Evolutionary conservation across 202 grass and related monocot genomes (phyloP), one percentile per base, ranked within the genome.

Genomic region (Cymbopogon flexuosus): DNA sequence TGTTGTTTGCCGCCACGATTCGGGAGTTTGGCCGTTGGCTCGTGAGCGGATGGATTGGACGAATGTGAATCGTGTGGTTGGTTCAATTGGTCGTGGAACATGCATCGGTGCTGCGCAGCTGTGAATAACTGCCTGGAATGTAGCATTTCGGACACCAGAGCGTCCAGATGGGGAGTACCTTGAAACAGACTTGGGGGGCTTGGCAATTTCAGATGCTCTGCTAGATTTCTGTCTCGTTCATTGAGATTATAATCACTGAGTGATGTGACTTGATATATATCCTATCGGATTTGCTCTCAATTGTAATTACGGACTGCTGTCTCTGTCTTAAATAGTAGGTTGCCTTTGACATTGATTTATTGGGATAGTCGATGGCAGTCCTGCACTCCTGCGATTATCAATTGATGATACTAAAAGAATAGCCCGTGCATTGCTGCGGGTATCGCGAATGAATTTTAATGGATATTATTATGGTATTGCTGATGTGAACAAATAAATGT

Each of bases 71-170:
- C 33, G 49, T 19, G 24, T 13, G 18, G 34, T 13, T 76, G 41
- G 54, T 57, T 35, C 52, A 63, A 68, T 42, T 70, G 8, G 54
- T n/a, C 14, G 27, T 68, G 34, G 49, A 62, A 15, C 52, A 2
- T 71, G 72, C 39, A 43, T 81, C 13, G 35, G 41, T 27, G 51
- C 15, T 30, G 68, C 8, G 73, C 64, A 15, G 14, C 49, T 8
- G 47, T 27, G 31, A n/a, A 46, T 37, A 59, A 80, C 66, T 41
- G 11, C 71, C 14, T 31, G 34, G 34, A 36, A 4, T 29, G 47
- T 76, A 84, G 15, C 87, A 77, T 88, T 88, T 67, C 37, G 58
- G 14, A 36, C 42, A 61, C 42, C 14, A 2, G 10, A 70, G 21
- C 43, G 35, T 70, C 5, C 13, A 65, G 42, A 65, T 30, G 5